Evolutionary conservation across 345 rosid species (phyloP), one percentile per base, ranked within the genome.

Genomic region (Dipteronia dyeriana): DNA sequence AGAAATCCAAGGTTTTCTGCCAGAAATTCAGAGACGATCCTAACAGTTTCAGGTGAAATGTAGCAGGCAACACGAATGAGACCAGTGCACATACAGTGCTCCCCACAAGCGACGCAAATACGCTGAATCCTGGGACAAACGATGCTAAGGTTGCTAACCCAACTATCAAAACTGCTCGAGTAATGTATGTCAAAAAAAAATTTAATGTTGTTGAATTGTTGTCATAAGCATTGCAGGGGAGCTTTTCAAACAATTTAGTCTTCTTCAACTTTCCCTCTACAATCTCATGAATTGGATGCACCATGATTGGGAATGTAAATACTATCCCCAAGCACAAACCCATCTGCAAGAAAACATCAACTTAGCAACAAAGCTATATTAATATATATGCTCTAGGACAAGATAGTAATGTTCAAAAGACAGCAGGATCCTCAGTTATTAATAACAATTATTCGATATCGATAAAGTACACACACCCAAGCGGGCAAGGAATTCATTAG

Each of bases 291-390:
- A 94, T 81, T 0, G 98, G 99, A 73, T 90, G 97, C 4, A 90
- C 85, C 98, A 91, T 92, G 77, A 94, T 87, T 0, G 99, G 99
- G 71, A 90, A 89, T 20, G 98, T 94, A 84, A 96, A 96, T 3
- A 87, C 65, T 45, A 96, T 83, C 68, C 90, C 99, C 88, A 92
- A 74, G 85, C 97, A 96, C 85, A 96, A 70, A 8, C 97, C 99
- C 77, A 91, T 80, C 98, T 96, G 92, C 76, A 76, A 67, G 61
- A 19, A 68, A 78, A 43, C 63, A 79, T 14, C 68, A 49, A 34
- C 75, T 62, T 56, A 78, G 71, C 31, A 60, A 71, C 49, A 59
- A 73, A 23, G 16, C 14, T 56, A 56, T 56, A 49, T 66, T n/a
- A n/a, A 68, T 39, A n/a, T 74, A n/a, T 67, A 49, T 10, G 19